A percentile compares a stretch with the other conserved stretches of the same genome.
phyloP scores from a whole-genome alignment of 805 yeast genomes.

The Spathaspora gorwiae region DNA sequence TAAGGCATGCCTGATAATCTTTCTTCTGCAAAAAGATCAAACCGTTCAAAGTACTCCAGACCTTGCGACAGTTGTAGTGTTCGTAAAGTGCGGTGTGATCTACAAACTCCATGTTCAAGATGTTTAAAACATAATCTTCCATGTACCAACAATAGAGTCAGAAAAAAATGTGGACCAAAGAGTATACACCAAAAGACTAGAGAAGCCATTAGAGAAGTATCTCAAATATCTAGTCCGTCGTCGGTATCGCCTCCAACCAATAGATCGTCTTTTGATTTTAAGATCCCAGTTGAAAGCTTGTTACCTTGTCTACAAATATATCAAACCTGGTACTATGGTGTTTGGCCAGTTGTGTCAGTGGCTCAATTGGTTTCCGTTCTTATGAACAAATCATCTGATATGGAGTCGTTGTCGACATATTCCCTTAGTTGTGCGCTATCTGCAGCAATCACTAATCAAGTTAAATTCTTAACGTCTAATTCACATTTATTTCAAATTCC shows the following conservation, averaged over 20 bases:
- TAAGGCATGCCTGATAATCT: neutral
- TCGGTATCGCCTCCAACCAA: neutral
- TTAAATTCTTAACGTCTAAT: constrained; percentile 12
- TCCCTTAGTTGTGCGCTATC: constrained; percentile 32
- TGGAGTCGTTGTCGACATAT: constrained; percentile 14
- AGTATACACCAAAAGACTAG: constrained; percentile 20
- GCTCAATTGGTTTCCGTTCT: constrained; percentile 25
- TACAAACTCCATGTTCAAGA: constrained; percentile 25
- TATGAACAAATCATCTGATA: constrained; percentile 6
- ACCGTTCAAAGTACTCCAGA: constrained; percentile 15
- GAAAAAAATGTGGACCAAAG: constrained; percentile 37
- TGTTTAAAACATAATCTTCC: constrained; percentile 26
- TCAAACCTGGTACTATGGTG: constrained; percentile 39
- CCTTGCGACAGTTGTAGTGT: constrained; percentile 41
- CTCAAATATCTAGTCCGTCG: neutral
- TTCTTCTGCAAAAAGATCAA: neutral
- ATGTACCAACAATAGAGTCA: constrained; percentile 30
- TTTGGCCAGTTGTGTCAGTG: constrained; percentile 35
- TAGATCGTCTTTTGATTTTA: neutral
- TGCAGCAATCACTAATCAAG: constrained; percentile 30
- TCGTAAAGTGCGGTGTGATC: constrained; percentile 32
- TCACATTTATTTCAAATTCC: constrained; percentile 15
- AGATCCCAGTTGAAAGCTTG: constrained; percentile 17
- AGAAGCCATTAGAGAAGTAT: constrained; percentile 1
- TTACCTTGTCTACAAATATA: constrained; percentile 33